Evolutionary conservation across 2,329 filamentous ascomycete genomes (phyloP), one percentile per base, ranked within the genome.

Genomic region (Verticillium tricorpus): DNA sequence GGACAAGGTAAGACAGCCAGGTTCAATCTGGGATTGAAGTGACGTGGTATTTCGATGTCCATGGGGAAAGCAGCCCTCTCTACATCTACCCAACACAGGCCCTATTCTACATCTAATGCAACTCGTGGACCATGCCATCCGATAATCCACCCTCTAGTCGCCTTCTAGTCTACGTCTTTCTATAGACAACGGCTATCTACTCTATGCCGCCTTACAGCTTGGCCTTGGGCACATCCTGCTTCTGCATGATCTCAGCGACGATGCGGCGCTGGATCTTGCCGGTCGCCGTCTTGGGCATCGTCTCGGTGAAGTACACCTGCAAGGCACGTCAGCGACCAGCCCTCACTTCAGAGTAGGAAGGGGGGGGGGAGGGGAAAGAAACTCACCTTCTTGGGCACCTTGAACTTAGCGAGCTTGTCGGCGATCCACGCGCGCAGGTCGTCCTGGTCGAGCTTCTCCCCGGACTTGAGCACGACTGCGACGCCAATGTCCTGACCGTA

Each of bases 241-340:
- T 91, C 74, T 89, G 80, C 90, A 96, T 94, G 34, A 85, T 86
- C 75, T 94, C 91, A 15, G 91, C 91, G n/a, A 96, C 91, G 69
- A 93, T 91, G 65, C 91, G 85, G 64, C 92, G 81, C 77, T 96
- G 92, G 63, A 96, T 90, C 81, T 96, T 96, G 61, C 92, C 92
- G 6, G 92, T 96, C n/a, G 92, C 91, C 4, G 92, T 94, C 83
- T 96, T 96, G 65, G 92, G 92, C 87, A 96, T 96, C 66, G 89
- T 78, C 62, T 92, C 84, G 39, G 91, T 91, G 69, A 95, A 93
- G 79, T 90, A 95, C 39, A 93, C 80, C 88, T 90, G 59, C 17
- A 61, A 32, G 54, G 61, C 57, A 61, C 25, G 45, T 68, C 37
- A 69, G 61, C 34, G 52, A 56, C 22, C 19, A 39, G 12, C 34